Percentiles rank a stretch among this genome's conserved stretches.
These are phyloP conservation scores for Grigorovia yakushimaensis DNA, from an alignment of 805 yeast genomes.

Conservation along the genomic window DNA sequence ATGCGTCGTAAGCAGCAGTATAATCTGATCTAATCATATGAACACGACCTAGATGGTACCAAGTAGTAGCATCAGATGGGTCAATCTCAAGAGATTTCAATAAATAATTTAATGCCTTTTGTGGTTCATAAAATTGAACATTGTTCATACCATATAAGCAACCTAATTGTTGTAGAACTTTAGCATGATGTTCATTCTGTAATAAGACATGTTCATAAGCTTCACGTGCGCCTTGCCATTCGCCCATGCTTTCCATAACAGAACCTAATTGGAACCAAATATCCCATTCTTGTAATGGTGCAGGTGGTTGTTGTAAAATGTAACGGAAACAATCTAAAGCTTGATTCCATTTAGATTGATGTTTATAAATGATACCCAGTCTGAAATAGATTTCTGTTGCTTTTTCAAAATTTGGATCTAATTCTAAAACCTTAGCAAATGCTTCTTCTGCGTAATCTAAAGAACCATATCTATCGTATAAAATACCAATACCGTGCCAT, in stretches of 20 bases:
- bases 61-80: conserved; percentile 84
- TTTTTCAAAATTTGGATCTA: conserved; percentile 94
- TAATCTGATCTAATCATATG: conserved; percentile 95
- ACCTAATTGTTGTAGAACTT: conserved; percentile 91
- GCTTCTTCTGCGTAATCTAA: conserved; percentile 98
- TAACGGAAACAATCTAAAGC: conserved; percentile 93
- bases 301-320: conserved; percentile 83
- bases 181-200: conserved; percentile 89
- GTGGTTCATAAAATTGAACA: conserved; percentile 68
- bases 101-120: conserved; percentile 69
- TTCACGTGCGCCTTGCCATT: conserved; percentile 83
- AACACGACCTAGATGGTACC: conserved; percentile 95
- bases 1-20: conserved; percentile 93
- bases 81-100: conserved; percentile 86
- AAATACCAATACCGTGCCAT: conserved; percentile 98
- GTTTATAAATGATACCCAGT: conserved; percentile 91
- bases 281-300: conserved; percentile 91
- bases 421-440: conserved; percentile 86
- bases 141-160: conserved; percentile 67
- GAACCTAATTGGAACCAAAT: conserved; percentile 98
- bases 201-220: conserved; percentile 89
- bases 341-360: conserved; percentile 76
- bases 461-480: conserved; percentile 93
- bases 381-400: conserved; percentile 94
- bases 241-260: conserved; percentile 88